Evolutionary conservation across 192 early-diverging fungal species (phyloP).

Genomic region (Rhizoclosmatium globosum): DNA sequence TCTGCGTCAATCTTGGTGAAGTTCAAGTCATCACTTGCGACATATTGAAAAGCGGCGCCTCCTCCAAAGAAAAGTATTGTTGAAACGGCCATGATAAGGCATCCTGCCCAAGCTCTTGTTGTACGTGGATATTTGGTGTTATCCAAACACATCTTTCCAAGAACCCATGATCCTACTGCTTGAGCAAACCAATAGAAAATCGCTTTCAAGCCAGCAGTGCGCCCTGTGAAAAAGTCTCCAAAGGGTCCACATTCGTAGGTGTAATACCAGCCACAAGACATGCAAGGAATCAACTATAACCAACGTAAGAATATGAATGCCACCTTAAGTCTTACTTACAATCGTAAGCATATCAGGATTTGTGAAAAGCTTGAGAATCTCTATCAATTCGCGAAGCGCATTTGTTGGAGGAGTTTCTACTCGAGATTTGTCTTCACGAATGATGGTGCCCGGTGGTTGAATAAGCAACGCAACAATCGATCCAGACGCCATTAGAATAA

Average conservation of each 20-base stretch:
- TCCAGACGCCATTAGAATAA: slow-evolving; percentile 62
- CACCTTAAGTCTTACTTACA: background rate
- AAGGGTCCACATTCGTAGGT: slow-evolving; percentile 69
- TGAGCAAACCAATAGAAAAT: slow-evolving; percentile 19
- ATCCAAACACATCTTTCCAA: slow-evolving; percentile 55
- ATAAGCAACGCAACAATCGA: slow-evolving; percentile 61
- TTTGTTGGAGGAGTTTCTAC: slow-evolving; percentile 71
- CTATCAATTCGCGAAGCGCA: slow-evolving; percentile 60
- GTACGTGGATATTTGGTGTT: slow-evolving; percentile 58
- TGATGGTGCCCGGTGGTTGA: slow-evolving; percentile 66
- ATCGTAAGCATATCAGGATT: slow-evolving; percentile 73
- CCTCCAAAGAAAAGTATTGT: slow-evolving; percentile 5
- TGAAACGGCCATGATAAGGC: slow-evolving; percentile 50
- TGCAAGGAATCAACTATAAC: slow-evolving; percentile 51
- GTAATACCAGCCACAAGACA: slow-evolving; percentile 82
- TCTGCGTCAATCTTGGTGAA: slow-evolving; percentile 51
- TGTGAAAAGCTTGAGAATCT: slow-evolving; percentile 67
- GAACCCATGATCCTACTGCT: slow-evolving; percentile 17
- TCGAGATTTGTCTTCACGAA: slow-evolving; percentile 71
- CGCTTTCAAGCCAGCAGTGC: slow-evolving; percentile 11
- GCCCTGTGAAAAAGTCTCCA: slow-evolving; percentile 16
- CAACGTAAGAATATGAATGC: background rate
- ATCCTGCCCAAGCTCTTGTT: slow-evolving; percentile 61
- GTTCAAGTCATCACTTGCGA: slow-evolving; percentile 55
- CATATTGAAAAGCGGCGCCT: slow-evolving; percentile 23